Evolutionary conservation across 331 rosid genomes (phyloP).

Genomic region (Quercus phellos): DNA sequence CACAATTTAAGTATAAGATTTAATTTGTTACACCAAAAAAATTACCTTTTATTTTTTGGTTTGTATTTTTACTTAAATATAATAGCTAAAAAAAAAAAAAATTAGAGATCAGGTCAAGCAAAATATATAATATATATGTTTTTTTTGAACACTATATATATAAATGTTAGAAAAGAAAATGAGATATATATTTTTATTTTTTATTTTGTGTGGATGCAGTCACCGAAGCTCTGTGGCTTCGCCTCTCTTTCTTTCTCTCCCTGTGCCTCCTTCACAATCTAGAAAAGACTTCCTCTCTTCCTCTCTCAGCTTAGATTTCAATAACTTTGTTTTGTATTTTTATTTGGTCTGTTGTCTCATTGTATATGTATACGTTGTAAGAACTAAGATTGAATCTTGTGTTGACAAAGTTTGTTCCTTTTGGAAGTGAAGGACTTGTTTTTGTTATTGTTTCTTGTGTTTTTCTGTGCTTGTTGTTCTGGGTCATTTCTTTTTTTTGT

Average conservation of each 20-base stretch:
- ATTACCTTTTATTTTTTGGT: no score
- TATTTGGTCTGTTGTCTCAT: conserved; percentile 19
- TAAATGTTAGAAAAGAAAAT: neutral
- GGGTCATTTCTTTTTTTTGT: neutral
- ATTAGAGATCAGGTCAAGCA: neutral
- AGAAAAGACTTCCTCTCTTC: conserved; percentile 18
- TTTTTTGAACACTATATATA: neutral
- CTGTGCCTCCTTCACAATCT: conserved; percentile 36
- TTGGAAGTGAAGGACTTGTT: conserved; percentile 10
- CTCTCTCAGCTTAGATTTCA: conserved; percentile 21
- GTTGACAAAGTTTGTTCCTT: neutral
- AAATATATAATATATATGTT: neutral
- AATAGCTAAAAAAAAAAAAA: neutral
- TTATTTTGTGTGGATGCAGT: conserved; percentile 64
- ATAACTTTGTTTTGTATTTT: neutral
- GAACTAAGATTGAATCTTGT: conserved; percentile 33
- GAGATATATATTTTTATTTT: neutral
- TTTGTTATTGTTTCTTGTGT: conserved; percentile 1
- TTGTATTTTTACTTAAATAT: no score
- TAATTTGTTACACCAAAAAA: no score
- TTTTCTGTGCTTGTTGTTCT: neutral
- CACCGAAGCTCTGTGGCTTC: conserved; percentile 34
- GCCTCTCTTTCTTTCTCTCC: conserved; percentile 28
- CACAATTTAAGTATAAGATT: no score
- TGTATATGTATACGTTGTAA: conserved; percentile 29